These are phyloP conservation scores for Vicia villosa DNA, from an alignment of 306 rosid species.

Conservation along the genomic window DNA sequence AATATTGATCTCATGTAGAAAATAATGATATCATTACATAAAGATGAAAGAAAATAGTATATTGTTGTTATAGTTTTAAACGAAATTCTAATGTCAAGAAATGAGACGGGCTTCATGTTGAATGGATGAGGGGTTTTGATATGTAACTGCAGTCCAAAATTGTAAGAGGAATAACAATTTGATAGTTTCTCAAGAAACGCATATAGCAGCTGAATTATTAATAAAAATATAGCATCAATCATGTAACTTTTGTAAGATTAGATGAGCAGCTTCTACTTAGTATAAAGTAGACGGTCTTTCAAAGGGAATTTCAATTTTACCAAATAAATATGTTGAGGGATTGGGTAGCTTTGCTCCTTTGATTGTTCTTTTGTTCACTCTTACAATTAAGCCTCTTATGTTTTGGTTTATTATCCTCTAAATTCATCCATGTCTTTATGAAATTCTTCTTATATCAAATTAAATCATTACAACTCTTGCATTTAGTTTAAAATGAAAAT, in stretches of 20 bases:
- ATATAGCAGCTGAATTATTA: background rate
- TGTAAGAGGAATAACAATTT: slow-evolving; percentile 8
- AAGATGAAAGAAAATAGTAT: slow-evolving; percentile 14
- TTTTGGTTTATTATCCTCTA: background rate
- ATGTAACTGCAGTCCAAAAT: slow-evolving; percentile 6
- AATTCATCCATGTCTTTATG: background rate
- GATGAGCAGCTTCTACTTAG: background rate
- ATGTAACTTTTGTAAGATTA: slow-evolving; percentile 21
- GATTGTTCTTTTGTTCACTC: background rate
- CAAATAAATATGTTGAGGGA: slow-evolving; percentile 10
- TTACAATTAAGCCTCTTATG: background rate
- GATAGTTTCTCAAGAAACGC: slow-evolving; percentile 21
- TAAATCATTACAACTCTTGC: background rate
- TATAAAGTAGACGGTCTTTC: background rate
- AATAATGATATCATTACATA: slow-evolving; percentile 6
- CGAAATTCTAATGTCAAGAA: background rate
- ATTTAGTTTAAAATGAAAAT: background rate
- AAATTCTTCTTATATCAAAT: background rate
- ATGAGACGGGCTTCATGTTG: slow-evolving; percentile 1
- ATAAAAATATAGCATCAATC: slow-evolving; percentile 20
- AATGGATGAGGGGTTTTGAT: background rate
- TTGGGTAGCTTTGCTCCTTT: slow-evolving; percentile 18
- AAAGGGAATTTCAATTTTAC: slow-evolving; percentile 13
- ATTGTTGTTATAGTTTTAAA: background rate
- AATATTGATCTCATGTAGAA: slow-evolving; percentile 31